Conservation (phyloP, 345 rosid species). For the Salix dunnii region DNA sequence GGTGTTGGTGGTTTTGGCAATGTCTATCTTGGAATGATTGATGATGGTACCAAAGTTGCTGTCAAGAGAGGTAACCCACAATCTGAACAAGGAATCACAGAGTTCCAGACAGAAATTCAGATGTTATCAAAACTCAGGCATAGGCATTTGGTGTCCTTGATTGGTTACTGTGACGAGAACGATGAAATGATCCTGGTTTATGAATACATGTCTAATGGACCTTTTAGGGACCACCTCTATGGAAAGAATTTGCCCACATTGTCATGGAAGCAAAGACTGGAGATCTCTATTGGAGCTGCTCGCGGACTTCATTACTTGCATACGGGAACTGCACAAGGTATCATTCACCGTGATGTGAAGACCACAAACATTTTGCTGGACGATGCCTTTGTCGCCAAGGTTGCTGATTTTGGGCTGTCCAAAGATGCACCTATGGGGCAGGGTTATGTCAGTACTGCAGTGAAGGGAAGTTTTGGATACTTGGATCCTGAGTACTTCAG, state of each 20-base stretch:
- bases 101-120: constrained; percentile 80
- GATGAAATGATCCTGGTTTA: constrained; percentile 78
- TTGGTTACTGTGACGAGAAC: constrained; percentile 75
- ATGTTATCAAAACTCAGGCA: constrained; percentile 85
- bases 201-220: constrained; percentile 82
- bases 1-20: constrained; percentile 87
- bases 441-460: constrained; percentile 62
- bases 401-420: constrained; percentile 76
- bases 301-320: constrained; percentile 80
- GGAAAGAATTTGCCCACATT: constrained; percentile 61
- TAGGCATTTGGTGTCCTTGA: constrained; percentile 76
- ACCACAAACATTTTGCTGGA: constrained; percentile 78
- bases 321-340: constrained; percentile 89
- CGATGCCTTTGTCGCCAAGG: constrained; percentile 73
- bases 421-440: constrained; percentile 73
- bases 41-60: constrained; percentile 70
- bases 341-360: constrained; percentile 83
- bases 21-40: constrained; percentile 60
- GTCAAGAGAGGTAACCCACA: constrained; percentile 85
- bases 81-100: constrained; percentile 83
- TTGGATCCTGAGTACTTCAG: constrained; percentile 66
- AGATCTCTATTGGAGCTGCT: constrained; percentile 74
- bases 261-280: constrained; percentile 75
- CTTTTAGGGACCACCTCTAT: constrained; percentile 68
- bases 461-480: constrained; percentile 58